Evolutionary conservation across 2,329 filamentous ascomycete species (phyloP), one percentile per base, ranked within the genome.

Genomic region (Graphilbum fragrans): DNA sequence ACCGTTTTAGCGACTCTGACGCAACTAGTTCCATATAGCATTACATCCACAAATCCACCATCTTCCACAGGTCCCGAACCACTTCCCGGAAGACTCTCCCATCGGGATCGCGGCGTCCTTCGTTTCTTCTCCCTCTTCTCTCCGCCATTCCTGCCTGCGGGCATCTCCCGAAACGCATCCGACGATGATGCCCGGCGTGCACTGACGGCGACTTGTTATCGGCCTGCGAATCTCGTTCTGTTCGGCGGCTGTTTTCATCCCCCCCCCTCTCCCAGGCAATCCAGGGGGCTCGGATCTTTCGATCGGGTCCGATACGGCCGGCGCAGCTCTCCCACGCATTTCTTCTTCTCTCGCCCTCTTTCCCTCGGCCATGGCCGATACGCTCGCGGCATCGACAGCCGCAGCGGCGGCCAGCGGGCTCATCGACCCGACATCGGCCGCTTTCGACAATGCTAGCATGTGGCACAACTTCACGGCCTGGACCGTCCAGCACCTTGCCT

Each of bases 381-480:
- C 35, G 49, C 53, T 46, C 51, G 53, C 47, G 29, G 11, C 29
- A 14, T 14, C 29, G 29, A 5, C 29, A 5, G 14, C 23, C n/a
- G 33, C 32, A 4, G 18, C 20, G 18, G 29, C 14, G 27, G 27
- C 42, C 47, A 18, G 41, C 55, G 17, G 51, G 49, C 9, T 33
- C 5, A 5, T 35, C n/a, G n/a, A 31, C 17, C 17, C 53, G 19
- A 44, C 51, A 27, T 49, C 55, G 14, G 55, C 49, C 39, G 49
- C 53, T 22, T 60, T 67, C 41, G 60, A 66, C 44, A 64, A 66
- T 47, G 51, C 60, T 29, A 65, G 58, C 47, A 52, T 56, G 27
- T 75, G 70, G 71, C 62, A 67, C 48, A 73, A 74, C 50, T 55
- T 77, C 50, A 70, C 70, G 18, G 57, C 62, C 42, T 77, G 74